Base-by-base conservation (phyloP, 2,329 filamentous ascomycete species). In the Colletotrichum somersetense region DNA sequence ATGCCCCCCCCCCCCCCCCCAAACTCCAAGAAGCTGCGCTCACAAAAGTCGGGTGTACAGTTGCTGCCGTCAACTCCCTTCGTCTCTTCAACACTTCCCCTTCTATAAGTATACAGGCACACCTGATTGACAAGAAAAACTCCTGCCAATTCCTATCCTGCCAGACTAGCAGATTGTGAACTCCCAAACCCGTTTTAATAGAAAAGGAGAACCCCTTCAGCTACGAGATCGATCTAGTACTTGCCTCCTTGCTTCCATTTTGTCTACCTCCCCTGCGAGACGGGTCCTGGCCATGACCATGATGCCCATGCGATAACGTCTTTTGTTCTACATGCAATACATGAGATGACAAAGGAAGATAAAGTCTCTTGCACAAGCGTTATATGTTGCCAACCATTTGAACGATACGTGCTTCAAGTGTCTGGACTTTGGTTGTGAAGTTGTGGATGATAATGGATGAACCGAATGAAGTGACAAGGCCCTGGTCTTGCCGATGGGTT, bases 91-190 rank as follows among this genome's bases (percentile, higher is more conserved):
- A 42, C 62, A 23, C n/a, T 23, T 16, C 26, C 44, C 59, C 48
- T 35, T 50, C 48, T 55, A 20, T 55, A 48, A 65, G 40, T 44
- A 44, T 30, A 59, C 50, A 52, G 26, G 3, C 26, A 53, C 26
- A 33, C 26, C 50, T 50, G 23, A 56, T 33, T 48, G 62, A 66
- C 23, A 42, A 42, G 46, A 20, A 53, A 53, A 69, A 72, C 55
- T 65, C 70, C 66, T 7, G 61, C 59, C 66, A 58, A 64, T 69
- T 66, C 48, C 18, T 62, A 55, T 55, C 53, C 66, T 61, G 66
- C 66, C 38, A 61, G n/a, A 61, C 46, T 46, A 58, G 66, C 61
- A 72, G 58, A 26, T 33, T 62, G 35, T 72, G 65, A 72, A 72
- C 66, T 70, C 66, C 70, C 26, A 7, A 72, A 65, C 38, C 59